These are phyloP conservation scores for Cystobasidium pallidum DNA, from an alignment of 1,284 basidiomycete genomes.

Conservation along the genomic window DNA sequence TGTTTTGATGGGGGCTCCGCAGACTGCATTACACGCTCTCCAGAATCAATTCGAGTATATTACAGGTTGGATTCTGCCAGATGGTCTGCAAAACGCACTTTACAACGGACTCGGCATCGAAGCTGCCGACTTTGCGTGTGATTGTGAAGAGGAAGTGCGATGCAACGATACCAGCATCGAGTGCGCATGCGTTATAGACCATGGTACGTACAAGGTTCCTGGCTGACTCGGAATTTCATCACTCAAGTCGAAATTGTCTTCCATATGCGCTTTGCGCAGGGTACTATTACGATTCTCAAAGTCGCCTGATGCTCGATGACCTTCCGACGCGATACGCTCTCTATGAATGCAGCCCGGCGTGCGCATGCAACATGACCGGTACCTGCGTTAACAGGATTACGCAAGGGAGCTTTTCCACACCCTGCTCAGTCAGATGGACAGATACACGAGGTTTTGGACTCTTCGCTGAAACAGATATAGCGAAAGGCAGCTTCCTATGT, in stretches of 20 bases:
- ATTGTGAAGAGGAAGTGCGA: background rate
- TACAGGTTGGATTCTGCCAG: slow-evolving; percentile 11
- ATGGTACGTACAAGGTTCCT: slow-evolving; percentile 31
- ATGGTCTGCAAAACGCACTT: slow-evolving; percentile 3
- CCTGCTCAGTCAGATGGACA: slow-evolving; percentile 5
- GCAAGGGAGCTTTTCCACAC: background rate
- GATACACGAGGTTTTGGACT: slow-evolving; percentile 31
- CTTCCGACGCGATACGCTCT: slow-evolving; percentile 25
- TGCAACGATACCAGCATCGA: slow-evolving; percentile 18
- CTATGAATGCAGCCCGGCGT: slow-evolving; percentile 34
- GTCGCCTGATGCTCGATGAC: slow-evolving; percentile 1
- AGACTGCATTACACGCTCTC: background rate
- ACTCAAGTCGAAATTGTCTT: background rate
- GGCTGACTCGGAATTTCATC: no score
- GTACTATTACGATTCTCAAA: slow-evolving; percentile 22
- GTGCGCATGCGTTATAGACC: slow-evolving; percentile 33
- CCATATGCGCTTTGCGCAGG: slow-evolving; percentile 1
- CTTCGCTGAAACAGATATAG: slow-evolving; percentile 25
- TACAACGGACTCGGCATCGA: background rate
- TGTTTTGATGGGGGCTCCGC: slow-evolving; percentile 2
- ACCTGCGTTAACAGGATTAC: background rate
- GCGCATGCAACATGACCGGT: background rate
- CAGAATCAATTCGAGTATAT: slow-evolving; percentile 16
- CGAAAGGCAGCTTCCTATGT: slow-evolving; percentile 38
- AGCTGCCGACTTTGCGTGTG: background rate